phyloP scores from a whole-genome alignment of 495 filamentous ascomycete species.

The Hypoxylon cercidicola region DNA sequence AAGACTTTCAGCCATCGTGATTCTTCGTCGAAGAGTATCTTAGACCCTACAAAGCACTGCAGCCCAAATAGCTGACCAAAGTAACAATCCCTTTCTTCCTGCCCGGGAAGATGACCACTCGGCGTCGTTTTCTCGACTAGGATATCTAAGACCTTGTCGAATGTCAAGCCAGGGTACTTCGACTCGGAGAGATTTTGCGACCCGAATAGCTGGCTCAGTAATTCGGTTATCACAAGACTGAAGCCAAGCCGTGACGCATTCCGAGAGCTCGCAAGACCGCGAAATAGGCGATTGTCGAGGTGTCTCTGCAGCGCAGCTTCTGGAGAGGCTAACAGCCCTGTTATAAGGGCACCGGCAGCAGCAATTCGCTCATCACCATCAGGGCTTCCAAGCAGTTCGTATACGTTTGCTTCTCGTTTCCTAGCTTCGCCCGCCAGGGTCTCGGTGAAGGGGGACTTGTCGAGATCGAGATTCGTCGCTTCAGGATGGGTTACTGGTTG shows the following conservation, averaged over 20 bases:
- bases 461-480: slow-evolving; percentile 45
- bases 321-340: slow-evolving; percentile 53
- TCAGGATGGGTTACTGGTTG: slow-evolving; percentile 41
- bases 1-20: slow-evolving; percentile 71
- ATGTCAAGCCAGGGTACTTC: slow-evolving; percentile 61
- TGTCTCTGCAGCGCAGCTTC: slow-evolving; percentile 62
- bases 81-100: slow-evolving; percentile 86
- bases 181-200: slow-evolving; percentile 50
- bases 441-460: slow-evolving; percentile 58
- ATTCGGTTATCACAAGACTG: slow-evolving; percentile 86
- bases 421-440: slow-evolving; percentile 53
- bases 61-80: slow-evolving; percentile 89
- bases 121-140: slow-evolving; percentile 74
- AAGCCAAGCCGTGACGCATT: slow-evolving; percentile 94
- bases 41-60: slow-evolving; percentile 83
- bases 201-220: slow-evolving; percentile 72
- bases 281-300: slow-evolving; percentile 74
- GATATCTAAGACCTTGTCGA: slow-evolving; percentile 68
- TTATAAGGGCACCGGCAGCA: slow-evolving; percentile 61
- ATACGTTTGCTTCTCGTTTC: slow-evolving; percentile 60
- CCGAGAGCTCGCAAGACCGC: slow-evolving; percentile 87
- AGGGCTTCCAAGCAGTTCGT: slow-evolving; percentile 63
- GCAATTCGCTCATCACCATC: slow-evolving; percentile 60
- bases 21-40: slow-evolving; percentile 70
- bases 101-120: slow-evolving; percentile 70